Base-by-base conservation (phyloP, 129 eudicot species). In the Pittosporum tobira region DNA sequence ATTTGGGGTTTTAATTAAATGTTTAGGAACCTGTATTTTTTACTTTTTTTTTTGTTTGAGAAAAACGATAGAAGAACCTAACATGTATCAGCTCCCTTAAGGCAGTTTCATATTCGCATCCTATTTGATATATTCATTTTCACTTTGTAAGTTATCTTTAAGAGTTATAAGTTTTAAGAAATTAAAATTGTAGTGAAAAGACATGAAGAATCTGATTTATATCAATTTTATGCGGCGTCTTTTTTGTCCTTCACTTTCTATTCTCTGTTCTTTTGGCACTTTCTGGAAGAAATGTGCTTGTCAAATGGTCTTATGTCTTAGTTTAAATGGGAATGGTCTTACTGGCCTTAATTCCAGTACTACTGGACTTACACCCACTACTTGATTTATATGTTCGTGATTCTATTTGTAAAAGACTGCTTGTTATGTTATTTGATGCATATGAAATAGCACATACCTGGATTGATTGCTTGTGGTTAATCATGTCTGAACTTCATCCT, bases 331-430 rank as follows among this genome's bases (percentile, higher is more conserved):
- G 13, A 10, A 27, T 16, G 13, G 27, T 20, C 24, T 24, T 44
- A 23, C 28, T 20, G 28, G 27, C 6, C 30, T 62, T 34, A 10
- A 10, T 23, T 15, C 29, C 16, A 43, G 1, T 23, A 5, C 9
- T 29, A 29, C 71, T 28, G 21, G 31, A 48, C 57, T 36, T 22
- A 15, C n/a, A n/a, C n/a, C n/a, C n/a, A n/a, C n/a, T n/a, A 29
- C 71, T 28, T 29, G 31, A 48, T 67, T 36, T 22, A 15, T 21
- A 37, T 59, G 5, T 27, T 50, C 5, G 2, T 22, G 20, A 11
- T 25, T 50, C 18, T 45, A 61, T 51, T 24, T 34, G 12, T 26
- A 6, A 3, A 13, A 18, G 51, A 23, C 20, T 23, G 64, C 44
- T 23, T 11, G 30, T 8, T 18, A 10, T 21, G 2, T 57, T 42